phyloP scores from a whole-genome alignment of 768 basidiomycete species.

The Pulveroboletus sp. region DNA sequence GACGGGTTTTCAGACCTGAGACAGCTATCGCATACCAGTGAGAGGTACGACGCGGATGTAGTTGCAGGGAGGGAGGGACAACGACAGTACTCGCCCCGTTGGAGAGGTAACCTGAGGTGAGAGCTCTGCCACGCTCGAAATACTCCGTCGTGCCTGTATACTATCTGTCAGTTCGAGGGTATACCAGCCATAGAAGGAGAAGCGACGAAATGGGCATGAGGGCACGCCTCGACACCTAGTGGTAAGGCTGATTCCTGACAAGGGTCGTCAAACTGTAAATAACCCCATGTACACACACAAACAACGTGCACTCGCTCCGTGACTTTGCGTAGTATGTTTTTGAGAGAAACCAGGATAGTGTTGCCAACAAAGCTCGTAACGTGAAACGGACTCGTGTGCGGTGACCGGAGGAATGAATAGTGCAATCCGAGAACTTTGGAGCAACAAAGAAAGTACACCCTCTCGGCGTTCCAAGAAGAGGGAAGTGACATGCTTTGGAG shows the following conservation, averaged over 20 bases:
- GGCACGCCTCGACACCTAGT: background rate
- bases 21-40: conserved; percentile 3
- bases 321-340: conserved; percentile 4
- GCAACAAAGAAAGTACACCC: conserved; percentile 15
- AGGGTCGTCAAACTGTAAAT: background rate
- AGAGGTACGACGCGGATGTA: background rate
- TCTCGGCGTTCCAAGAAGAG: conserved; percentile 11
- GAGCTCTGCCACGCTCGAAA: conserved; percentile 14
- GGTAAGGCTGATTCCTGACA: background rate
- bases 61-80: background rate
- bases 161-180: background rate
- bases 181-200: background rate
- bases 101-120: background rate
- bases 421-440: conserved; percentile 22
- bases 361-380: conserved; percentile 18
- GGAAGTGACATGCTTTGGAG: conserved; percentile 24
- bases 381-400: conserved; percentile 12
- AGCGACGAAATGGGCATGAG: background rate
- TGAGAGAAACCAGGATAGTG: conserved; percentile 7
- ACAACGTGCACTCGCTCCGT: conserved; percentile 6
- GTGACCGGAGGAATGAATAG: conserved; percentile 24
- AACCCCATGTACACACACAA: background rate
- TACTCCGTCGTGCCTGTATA: background rate
- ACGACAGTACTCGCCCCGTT: background rate
- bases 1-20: conserved; percentile 1